Conservation (phyloP, 225 moss, liverwort and hornwort species). For the Pleurozium schreberi region DNA sequence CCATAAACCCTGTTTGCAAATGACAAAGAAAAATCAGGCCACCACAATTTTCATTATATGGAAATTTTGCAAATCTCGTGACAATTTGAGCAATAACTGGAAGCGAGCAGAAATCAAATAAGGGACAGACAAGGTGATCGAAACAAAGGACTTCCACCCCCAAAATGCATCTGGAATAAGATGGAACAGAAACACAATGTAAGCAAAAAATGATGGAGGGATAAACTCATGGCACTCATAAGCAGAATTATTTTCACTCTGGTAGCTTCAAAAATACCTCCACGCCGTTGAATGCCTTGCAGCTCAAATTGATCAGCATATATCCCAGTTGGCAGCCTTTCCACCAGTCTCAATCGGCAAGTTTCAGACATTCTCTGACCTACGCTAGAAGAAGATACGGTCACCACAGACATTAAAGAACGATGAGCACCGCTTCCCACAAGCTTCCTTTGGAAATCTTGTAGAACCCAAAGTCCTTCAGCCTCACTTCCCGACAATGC, state of each 20-base stretch:
- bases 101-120: not conserved
- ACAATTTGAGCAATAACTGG: not conserved
- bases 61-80: not conserved
- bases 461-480: constrained; percentile 13
- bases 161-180: not conserved
- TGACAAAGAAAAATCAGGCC: not conserved
- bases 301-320: constrained; percentile 57
- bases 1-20: constrained; percentile 16
- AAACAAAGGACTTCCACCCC: not conserved
- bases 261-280: constrained; percentile 16
- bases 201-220: not conserved
- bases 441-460: constrained; percentile 26
- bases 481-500: not conserved
- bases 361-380: not conserved
- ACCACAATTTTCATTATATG: not conserved
- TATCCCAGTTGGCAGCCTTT: constrained; percentile 39
- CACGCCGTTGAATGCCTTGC: constrained; percentile 45
- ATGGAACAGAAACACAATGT: not conserved
- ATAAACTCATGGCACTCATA: not conserved
- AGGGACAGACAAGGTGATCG: not conserved
- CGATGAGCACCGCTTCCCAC: constrained; percentile 53
- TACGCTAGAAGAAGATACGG: constrained; percentile 2
- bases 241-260: not conserved
- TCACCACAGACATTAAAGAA: constrained; percentile 16
- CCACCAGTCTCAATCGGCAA: constrained; percentile 32